Evolutionary conservation across 2,329 filamentous ascomycete genomes (phyloP), one percentile per base, ranked within the genome.

Genomic region (Colletotrichum sojae): DNA sequence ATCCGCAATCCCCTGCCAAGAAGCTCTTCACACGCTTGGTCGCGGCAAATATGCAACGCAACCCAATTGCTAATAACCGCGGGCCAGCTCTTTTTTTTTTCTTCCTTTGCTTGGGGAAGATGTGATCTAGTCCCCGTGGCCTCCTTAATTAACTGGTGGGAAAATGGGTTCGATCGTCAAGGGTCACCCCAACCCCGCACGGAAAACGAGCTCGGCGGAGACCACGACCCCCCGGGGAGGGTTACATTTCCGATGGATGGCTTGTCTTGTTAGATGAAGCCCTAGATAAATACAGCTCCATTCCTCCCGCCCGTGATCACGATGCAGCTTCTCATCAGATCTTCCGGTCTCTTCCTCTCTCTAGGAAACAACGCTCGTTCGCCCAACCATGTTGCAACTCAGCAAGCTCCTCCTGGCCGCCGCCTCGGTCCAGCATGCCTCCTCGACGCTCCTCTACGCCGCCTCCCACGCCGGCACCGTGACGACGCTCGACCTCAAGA

Each of bases 401-500:
- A 49, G 31, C n/a, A 63, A 57, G 31, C 18, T 67, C 49, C 31
- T 63, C 13, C 5, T 67, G 43, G 64, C 64, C n/a, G 45, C 15
- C n/a, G 56, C 56, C 51, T 49, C 75, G 49, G 76, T 76, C 66
- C 22, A 63, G 53, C 52, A 59, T 18, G 76, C 79, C 45, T 77
- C 77, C 49, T 78, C 80, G 62, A 77, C 76, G 64, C 76, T 83
- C 52, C 79, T 87, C 67, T 86, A 84, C 73, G 84, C 83, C 52
- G 77, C 84, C 1, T 85, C 84, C 6, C 86, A 86, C 76, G 78
- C 79, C 62, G 84, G 84, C 66, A 80, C 78, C 27, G 74, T 87
- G 69, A 84, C 83, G 13, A 85, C 83, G n/a, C 78, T 87, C 56
- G 79, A 82, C 67, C 76, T 85, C 62, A 22, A 63, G 22, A 52